These are phyloP conservation scores for Macrophomina pseudophaseolina DNA, from an alignment of 2,329 filamentous ascomycete species.

Conservation along the genomic window DNA sequence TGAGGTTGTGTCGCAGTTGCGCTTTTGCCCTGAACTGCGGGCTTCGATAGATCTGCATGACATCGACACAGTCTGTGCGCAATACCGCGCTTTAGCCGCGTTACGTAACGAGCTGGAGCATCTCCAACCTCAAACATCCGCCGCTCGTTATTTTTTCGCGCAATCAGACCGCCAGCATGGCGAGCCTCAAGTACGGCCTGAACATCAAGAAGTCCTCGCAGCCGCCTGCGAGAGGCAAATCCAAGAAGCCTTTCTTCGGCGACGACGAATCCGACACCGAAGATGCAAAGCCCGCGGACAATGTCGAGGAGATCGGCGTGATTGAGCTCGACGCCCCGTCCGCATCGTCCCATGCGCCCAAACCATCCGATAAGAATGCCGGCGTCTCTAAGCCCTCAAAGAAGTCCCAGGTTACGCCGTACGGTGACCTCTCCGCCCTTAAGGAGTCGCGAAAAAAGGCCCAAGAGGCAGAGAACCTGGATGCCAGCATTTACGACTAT, in stretches of 20 bases:
- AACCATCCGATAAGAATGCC: conserved; percentile 34
- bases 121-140: background rate
- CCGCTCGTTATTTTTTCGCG: background rate
- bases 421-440: conserved; percentile 70
- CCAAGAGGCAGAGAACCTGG: conserved; percentile 68
- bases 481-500: conserved; percentile 83
- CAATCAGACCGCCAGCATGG: conserved; percentile 33
- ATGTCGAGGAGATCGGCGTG: conserved; percentile 61
- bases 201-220: conserved; percentile 63
- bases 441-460: conserved; percentile 68
- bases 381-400: conserved; percentile 43
- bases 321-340: conserved; percentile 53
- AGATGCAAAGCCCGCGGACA: conserved; percentile 39
- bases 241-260: conserved; percentile 53
- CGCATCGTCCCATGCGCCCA: conserved; percentile 35
- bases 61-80: background rate
- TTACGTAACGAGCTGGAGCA: conserved; percentile 6
- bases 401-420: conserved; percentile 42
- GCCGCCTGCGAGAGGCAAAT: conserved; percentile 32
- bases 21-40: background rate
- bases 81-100: conserved; percentile 9
- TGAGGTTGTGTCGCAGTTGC: background rate
- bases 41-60: conserved; percentile 3
- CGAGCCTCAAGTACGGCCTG: conserved; percentile 60
- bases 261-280: conserved; percentile 63